Percentiles rank a stretch among this genome's conserved stretches.
These are phyloP conservation scores for Chaetomiaceae sp. DNA, from an alignment of 2,329 filamentous ascomycete genomes.

Conservation along the genomic window DNA sequence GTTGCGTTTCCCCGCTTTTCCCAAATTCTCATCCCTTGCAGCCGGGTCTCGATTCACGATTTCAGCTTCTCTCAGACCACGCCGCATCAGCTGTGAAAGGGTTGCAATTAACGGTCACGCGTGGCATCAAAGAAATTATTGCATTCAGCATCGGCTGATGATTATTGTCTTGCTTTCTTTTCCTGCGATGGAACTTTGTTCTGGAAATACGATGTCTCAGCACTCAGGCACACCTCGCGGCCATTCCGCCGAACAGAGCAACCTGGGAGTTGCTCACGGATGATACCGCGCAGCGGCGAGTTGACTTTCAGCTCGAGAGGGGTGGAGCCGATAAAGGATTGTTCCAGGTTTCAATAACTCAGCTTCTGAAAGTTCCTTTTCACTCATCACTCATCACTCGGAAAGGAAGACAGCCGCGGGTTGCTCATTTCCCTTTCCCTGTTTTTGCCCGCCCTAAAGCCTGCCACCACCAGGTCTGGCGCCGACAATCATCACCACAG, in stretches of 20 bases:
- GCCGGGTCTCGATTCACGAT: too few species aligned
- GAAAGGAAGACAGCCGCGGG: background rate
- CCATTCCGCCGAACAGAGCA: too few species aligned
- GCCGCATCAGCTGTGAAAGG: background rate
- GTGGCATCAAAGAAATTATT: constrained; percentile 17
- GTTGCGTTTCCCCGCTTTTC: constrained; percentile 1
- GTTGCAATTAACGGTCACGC: constrained; percentile 14
- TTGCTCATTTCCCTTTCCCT: background rate
- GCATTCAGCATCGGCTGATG: constrained; percentile 4
- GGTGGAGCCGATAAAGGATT: background rate
- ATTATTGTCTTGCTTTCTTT: background rate
- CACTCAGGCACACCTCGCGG: too few species aligned
- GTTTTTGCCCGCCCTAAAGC: background rate
- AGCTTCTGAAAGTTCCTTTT: background rate
- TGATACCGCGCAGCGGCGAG: too few species aligned
- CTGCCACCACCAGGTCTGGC: too few species aligned
- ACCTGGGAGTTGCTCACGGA: too few species aligned
- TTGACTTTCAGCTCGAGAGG: background rate
- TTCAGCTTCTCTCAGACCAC: constrained; percentile 9
- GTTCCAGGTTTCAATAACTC: too few species aligned
- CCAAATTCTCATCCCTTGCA: constrained; percentile 2
- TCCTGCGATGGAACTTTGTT: background rate
- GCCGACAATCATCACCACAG: too few species aligned
- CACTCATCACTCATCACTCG: background rate
- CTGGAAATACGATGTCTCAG: background rate